Conservation (phyloP, 257 asterid species). For the Forsythia suspensa region DNA sequence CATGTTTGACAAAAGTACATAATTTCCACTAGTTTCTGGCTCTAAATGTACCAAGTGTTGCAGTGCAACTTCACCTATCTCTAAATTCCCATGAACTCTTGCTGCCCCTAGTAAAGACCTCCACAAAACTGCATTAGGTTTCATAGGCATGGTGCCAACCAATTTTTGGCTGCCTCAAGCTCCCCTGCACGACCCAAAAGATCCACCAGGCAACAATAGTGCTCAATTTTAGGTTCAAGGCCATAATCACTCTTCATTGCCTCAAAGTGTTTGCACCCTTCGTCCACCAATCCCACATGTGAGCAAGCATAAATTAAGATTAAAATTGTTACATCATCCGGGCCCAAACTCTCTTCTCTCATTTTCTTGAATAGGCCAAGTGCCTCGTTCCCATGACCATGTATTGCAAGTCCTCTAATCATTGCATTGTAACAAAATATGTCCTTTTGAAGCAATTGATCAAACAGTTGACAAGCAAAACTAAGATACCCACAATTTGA, state of each 20-base stretch:
- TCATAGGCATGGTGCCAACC: constrained; percentile 47
- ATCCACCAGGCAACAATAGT: constrained; percentile 69
- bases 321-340: constrained; percentile 55
- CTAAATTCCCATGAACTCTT: constrained; percentile 54
- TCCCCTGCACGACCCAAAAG: constrained; percentile 68
- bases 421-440: constrained; percentile 63
- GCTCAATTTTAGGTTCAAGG: constrained; percentile 60
- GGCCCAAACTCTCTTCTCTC: constrained; percentile 39
- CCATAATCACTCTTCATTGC: constrained; percentile 45
- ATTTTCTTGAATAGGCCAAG: constrained; percentile 50
- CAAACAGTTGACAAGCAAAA: constrained; percentile 49
- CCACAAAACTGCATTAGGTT: constrained; percentile 60
- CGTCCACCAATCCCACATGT: constrained; percentile 62
- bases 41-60: constrained; percentile 44
- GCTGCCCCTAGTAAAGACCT: constrained; percentile 67
- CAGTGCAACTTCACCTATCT: constrained; percentile 52
- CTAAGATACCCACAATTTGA: constrained; percentile 58
- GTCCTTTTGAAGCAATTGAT: constrained; percentile 43
- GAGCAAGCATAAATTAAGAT: constrained; percentile 68
- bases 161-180: constrained; percentile 50
- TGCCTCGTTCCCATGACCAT: constrained; percentile 57
- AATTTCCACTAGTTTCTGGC: constrained; percentile 62
- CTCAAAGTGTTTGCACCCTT: constrained; percentile 52
- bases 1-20: constrained; percentile 64
- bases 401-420: constrained; percentile 71